Percentiles rank a stretch among this genome's conserved stretches.
These are phyloP conservation scores for Durotheca rogersii DNA, from an alignment of 495 filamentous ascomycete genomes.

Conservation along the genomic window DNA sequence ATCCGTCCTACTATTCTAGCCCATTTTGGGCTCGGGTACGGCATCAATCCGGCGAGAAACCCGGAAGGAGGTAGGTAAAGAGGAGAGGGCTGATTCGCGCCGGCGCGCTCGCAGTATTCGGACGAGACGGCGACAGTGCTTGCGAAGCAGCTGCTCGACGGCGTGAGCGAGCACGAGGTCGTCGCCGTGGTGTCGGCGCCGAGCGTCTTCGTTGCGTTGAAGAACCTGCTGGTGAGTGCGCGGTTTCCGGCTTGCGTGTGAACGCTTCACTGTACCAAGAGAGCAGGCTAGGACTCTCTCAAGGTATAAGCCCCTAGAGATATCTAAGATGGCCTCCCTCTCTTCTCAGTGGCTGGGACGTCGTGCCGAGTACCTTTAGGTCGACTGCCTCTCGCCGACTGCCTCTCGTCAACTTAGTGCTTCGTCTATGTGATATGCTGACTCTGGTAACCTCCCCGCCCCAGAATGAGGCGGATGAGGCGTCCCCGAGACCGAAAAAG, in stretches of 20 bases:
- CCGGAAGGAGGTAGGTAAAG: neutral
- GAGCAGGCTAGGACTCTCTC: no score
- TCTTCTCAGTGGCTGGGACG: no score
- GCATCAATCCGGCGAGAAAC: no score
- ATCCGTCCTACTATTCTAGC: no score
- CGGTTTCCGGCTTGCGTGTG: conserved; percentile 5
- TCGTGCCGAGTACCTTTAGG: neutral
- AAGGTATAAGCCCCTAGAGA: no score
- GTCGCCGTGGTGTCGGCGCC: conserved; percentile 74
- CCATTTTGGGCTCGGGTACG: no score
- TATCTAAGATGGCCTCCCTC: no score
- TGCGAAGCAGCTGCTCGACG: conserved; percentile 62
- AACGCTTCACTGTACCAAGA: no score
- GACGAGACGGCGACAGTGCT: conserved; percentile 64
- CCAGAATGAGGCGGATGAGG: conserved; percentile 34
- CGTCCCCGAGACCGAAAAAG: conserved; percentile 51
- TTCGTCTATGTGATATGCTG: neutral
- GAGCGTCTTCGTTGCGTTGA: conserved; percentile 72
- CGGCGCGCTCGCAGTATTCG: conserved; percentile 55
- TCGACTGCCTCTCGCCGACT: neutral
- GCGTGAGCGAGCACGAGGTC: conserved; percentile 49
- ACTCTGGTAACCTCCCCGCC: neutral
- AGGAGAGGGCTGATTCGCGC: neutral
- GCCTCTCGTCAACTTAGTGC: neutral
- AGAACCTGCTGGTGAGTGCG: conserved; percentile 61